Evolutionary conservation across 257 asterid species (phyloP).

Genomic region (Jaltomata sinuosa): DNA sequence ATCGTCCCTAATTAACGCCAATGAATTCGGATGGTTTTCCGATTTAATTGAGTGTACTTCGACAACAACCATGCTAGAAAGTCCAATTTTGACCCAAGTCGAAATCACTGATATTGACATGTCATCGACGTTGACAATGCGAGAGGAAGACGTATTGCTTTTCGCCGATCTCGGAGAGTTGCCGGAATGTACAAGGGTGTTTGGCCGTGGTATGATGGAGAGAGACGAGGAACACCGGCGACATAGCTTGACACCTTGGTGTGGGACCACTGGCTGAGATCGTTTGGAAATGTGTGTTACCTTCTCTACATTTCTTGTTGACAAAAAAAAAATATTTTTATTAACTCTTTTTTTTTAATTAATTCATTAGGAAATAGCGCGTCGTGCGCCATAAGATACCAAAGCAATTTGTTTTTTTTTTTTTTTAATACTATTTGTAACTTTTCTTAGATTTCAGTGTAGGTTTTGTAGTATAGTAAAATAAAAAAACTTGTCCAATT

Average conservation of each 20-base stretch:
- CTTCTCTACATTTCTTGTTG: slow-evolving; percentile 1
- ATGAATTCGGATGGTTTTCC: slow-evolving; percentile 58
- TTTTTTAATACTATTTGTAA: slow-evolving; percentile 7
- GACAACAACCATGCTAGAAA: slow-evolving; percentile 39
- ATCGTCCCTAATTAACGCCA: not conserved
- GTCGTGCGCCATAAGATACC: slow-evolving; percentile 31
- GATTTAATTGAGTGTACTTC: slow-evolving; percentile 46
- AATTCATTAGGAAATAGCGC: slow-evolving; percentile 6
- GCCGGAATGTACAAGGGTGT: slow-evolving; percentile 87
- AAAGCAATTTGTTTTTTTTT: slow-evolving; percentile 10
- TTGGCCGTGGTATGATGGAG: slow-evolving; percentile 55
- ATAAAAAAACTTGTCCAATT: slow-evolving; percentile 28
- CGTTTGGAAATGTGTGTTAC: not conserved
- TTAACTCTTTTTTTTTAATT: not conserved
- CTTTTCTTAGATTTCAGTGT: slow-evolving; percentile 26
- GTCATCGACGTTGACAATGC: slow-evolving; percentile 53
- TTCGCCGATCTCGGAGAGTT: slow-evolving; percentile 86
- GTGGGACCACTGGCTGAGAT: slow-evolving; percentile 33
- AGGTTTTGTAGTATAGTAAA: slow-evolving; percentile 27
- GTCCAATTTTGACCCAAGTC: slow-evolving; percentile 38
- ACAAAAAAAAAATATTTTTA: not conserved
- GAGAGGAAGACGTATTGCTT: slow-evolving; percentile 70
- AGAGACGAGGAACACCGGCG: slow-evolving; percentile 44
- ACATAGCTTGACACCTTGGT: slow-evolving; percentile 35
- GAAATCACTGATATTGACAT: slow-evolving; percentile 33